Evolutionary conservation across 768 basidiomycete genomes (phyloP), one percentile per base, ranked within the genome.

Genomic region (Punctularia strigosozonata): DNA sequence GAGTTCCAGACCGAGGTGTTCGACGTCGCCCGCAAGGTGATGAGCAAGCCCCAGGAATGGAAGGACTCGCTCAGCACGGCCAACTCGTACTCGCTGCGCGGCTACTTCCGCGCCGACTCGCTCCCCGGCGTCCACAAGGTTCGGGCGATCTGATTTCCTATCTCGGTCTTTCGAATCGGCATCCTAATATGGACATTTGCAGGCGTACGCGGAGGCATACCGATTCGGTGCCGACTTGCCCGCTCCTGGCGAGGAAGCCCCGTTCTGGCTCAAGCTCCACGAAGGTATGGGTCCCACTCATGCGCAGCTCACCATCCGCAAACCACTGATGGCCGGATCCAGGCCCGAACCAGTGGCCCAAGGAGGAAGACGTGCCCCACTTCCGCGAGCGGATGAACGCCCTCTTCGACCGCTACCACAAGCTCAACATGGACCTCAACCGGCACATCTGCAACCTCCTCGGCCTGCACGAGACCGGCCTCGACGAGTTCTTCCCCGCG

Each of bases 271-370:
- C n/a, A 43, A 43, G 15, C 40, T 58, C 14, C 56, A 58, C 32
- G 50, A 58, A 47, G 56, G 55, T 55, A 42, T 22, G 42, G 17
- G 15, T 15, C 8, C 25, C 12, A n/a, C n/a, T 36, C 20, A n/a
- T 24, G 37, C 8, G 22, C 14, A 19, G 13, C 39, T 39, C 8
- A 40, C 10, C 15, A 19, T 30, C 17, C 17, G 15, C 10, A 2
- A 19, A 14, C 15, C 8, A 28, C 15, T 8, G 15, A 19, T 37
- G 4, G 13, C 12, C 14, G 17, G 7, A 23, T 2, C 4, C 26
- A 57, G 56, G 56, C 18, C 56, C 55, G 2, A 58, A 58, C 26
- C 56, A 58, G 41, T 58, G 56, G 55, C 56, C 56, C 2, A 13
- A 39, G 2, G 53, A 54, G 39, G 36, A 14, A 4, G 53, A 54